Conservation (phyloP, 129 eudicot genomes). For the Deinandra increscens region DNA sequence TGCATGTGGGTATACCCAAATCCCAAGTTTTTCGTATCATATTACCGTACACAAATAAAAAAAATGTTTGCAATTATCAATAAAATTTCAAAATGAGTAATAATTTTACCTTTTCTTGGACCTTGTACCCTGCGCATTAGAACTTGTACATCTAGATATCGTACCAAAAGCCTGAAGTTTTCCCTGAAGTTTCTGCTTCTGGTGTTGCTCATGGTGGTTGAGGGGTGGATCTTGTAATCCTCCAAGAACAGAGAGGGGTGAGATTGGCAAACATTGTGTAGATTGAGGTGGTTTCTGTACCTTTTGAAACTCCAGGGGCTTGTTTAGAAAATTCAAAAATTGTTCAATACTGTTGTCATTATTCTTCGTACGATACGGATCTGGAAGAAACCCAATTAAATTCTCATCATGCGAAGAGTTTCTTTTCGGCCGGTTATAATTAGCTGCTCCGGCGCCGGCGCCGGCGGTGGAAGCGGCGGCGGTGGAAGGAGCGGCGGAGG, state of each 20-base stretch:
- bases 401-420: conserved; percentile 27
- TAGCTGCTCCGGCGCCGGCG: conserved; percentile 1
- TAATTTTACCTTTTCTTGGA: conserved; percentile 68
- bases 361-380: conserved; percentile 54
- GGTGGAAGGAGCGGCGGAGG: conserved; percentile 32
- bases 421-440: conserved; percentile 22
- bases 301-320: conserved; percentile 41
- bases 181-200: conserved; percentile 31
- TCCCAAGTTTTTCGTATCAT: conserved; percentile 19
- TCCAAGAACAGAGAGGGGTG: conserved; percentile 70
- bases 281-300: conserved; percentile 30
- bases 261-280: conserved; percentile 44
- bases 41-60: conserved; percentile 15
- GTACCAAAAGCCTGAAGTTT: conserved; percentile 50
- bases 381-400: conserved; percentile 38
- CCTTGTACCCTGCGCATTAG: conserved; percentile 50
- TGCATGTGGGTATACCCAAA: conserved; percentile 27
- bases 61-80: neutral
- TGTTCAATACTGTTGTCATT: conserved; percentile 44
- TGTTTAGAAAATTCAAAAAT: conserved; percentile 54
- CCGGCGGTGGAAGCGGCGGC: neutral
- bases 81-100: neutral
- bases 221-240: conserved; percentile 57
- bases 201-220: conserved; percentile 16
- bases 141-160: conserved; percentile 38